Base-by-base conservation (phyloP, 805 yeast species). In the Maudiozyma serrabonitensis region DNA sequence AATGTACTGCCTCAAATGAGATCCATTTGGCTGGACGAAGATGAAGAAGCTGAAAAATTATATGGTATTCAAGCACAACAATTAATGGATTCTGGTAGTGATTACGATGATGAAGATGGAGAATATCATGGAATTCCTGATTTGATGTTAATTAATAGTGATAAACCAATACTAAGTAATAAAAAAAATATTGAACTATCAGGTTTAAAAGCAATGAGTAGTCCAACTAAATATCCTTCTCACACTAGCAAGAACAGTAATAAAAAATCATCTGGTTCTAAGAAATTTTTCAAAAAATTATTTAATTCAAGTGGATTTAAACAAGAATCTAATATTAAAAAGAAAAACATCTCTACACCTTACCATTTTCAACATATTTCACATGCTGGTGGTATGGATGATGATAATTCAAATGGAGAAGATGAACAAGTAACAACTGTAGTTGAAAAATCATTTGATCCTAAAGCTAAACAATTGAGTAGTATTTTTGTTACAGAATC, bases 1-100 rank as follows among this genome's bases (percentile, higher is more conserved):
- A 39, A 39, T 39, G 21, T 9, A 7, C 26, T 21, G 26, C 69
- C 66, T 25, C 66, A 60, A 50, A 70, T 71, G 71, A 68, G 64
- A 51, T 70, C 74, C 34, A 70, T 71, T 46, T 71, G 75, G 75
- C 51, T 71, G 21, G 75, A 69, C 48, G 74, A 71, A 41, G 73
- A 69, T 43, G 53, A 62, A 45, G 66, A 63, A 42, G 62, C 61
- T 5, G 64, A 62, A 37, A 70, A 69, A 50, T 56, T 70, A 31
- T 64, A 65, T 48, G 62, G 66, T 42, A 38, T 62, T 19, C 67
- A 62, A 46, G 63, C 58, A 1, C 66, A 61, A 46, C 61, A 59
- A 41, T 50, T 59, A 35, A 52, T 64, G 60, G 62, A 54, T 21
- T 41, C 44, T 8, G 56, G 50, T 15, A 52, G 51, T 13, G 66